Evolutionary conservation across 768 basidiomycete genomes (phyloP), one percentile per base, ranked within the genome.

Genomic region (Tylopilus rubrobrunneus): DNA sequence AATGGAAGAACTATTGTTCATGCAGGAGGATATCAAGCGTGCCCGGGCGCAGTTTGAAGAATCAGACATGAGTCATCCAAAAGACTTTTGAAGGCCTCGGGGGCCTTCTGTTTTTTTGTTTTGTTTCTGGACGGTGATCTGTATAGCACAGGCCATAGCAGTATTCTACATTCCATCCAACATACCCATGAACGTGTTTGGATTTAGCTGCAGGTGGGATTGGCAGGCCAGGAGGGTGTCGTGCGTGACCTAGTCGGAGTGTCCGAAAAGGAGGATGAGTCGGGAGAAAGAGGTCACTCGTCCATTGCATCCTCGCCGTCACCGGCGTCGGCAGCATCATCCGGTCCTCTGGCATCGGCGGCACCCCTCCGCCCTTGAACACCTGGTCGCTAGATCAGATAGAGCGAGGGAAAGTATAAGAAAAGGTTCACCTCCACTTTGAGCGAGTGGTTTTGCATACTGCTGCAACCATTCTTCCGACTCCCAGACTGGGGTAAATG

Each of bases 11-110:
- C 72, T 96, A 34, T 66, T 95, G 33, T 92, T 92, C 75, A 92
- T 93, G 87, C 90, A 93, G 67, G 91, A 92, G 66, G 92, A 93
- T 62, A 94, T 95, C 71, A 90, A 92, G 67, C 84, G 91, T 9
- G 92, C 91, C 5, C 81, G 87, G 43, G 84, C 84, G 11, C 86
- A 91, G 64, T 92, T 92, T 58, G 82, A 84, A 49, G 79, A 78
- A 57, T 74, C 74, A 43, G 79, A 79, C 55, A 74, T 77, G 63
- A 73, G 68, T 28, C 71, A 76, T 52, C 67, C 80, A 47, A 78
- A 63, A 56, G 78, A 79, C 47, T 77, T 78, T 60, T 79, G 70
- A 70, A 43, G 25, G 52, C 21, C 36, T 37, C 31, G 31, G 14
- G 21, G 44, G 15, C 19, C 17, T 39, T 49, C 10, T 31, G 31